Evolutionary conservation across 1,284 basidiomycete genomes (phyloP).

Genomic region (Blastosporella zonata): DNA sequence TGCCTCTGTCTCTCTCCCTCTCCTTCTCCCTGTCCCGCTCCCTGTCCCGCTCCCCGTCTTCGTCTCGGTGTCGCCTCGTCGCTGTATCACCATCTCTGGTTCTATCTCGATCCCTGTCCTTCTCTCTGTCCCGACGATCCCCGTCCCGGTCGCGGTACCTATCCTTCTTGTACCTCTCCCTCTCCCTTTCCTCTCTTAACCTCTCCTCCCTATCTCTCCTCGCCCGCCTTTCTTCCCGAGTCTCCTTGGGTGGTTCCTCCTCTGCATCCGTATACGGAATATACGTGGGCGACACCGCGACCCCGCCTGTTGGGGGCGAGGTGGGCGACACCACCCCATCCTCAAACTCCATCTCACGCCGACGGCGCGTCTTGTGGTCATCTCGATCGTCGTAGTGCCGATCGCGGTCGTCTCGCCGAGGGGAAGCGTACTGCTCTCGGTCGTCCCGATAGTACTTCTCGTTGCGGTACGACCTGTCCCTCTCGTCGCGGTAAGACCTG

Average conservation of each 20-base stretch:
- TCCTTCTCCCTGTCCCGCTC: neutral
- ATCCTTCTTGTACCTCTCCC: neutral
- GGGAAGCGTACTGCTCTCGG: conserved; percentile 6
- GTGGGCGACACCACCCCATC: neutral
- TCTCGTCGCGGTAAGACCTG: neutral
- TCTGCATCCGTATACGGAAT: conserved; percentile 16
- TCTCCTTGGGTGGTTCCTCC: conserved; percentile 2
- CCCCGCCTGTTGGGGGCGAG: neutral
- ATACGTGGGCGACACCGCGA: conserved; percentile 18
- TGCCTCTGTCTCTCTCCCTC: neutral
- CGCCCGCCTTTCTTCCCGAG: neutral
- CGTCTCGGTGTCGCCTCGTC: neutral
- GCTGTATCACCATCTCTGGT: neutral
- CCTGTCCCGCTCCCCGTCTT: conserved; percentile 1
- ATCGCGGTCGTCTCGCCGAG: conserved; percentile 10
- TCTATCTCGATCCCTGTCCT: conserved; percentile 5
- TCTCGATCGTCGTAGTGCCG: conserved; percentile 11
- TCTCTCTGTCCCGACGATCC: conserved; percentile 6
- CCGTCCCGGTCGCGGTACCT: conserved; percentile 11
- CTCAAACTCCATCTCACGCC: neutral
- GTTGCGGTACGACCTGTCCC: neutral
- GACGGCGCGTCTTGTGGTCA: conserved; percentile 3
- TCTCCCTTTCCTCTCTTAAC: too few species aligned
- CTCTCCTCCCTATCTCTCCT: too few species aligned
- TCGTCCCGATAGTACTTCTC: neutral